Evolutionary conservation across 2,329 filamentous ascomycete species (phyloP).

Genomic region (Sclerotinia trifoliorum): DNA sequence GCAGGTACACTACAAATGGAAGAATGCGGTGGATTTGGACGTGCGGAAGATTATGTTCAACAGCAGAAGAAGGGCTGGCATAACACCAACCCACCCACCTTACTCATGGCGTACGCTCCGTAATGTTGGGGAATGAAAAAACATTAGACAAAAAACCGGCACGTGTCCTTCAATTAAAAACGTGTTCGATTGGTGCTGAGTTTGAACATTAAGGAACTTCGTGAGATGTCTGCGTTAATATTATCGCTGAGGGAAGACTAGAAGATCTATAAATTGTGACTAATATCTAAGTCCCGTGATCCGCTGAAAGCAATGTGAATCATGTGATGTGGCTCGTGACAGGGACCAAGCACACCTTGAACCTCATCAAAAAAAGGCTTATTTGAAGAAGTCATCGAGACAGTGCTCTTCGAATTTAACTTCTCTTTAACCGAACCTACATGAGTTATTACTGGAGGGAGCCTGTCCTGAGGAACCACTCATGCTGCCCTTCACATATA

Average conservation of each 20-base stretch:
- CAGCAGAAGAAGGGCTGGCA: background rate
- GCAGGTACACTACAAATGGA: background rate
- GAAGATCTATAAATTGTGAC: background rate
- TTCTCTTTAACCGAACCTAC: too few species aligned
- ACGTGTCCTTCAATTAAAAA: background rate
- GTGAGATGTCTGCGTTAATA: background rate
- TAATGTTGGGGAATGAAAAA: background rate
- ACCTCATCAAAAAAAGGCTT: background rate
- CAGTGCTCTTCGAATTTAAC: background rate
- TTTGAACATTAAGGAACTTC: background rate
- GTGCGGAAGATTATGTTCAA: background rate
- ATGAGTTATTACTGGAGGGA: too few species aligned
- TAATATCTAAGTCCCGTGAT: background rate
- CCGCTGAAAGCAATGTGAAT: background rate
- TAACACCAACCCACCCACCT: too few species aligned
- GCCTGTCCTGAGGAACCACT: too few species aligned
- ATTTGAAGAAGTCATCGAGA: too few species aligned
- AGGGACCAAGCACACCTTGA: background rate
- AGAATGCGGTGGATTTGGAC: background rate
- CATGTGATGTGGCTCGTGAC: background rate
- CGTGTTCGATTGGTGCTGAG: background rate
- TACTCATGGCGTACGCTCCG: too few species aligned
- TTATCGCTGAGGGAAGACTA: background rate
- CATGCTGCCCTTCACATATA: too few species aligned
- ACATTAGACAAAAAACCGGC: too few species aligned